These are phyloP conservation scores for Didymella glomerata DNA, from an alignment of 2,329 filamentous ascomycete species.

Conservation along the genomic window DNA sequence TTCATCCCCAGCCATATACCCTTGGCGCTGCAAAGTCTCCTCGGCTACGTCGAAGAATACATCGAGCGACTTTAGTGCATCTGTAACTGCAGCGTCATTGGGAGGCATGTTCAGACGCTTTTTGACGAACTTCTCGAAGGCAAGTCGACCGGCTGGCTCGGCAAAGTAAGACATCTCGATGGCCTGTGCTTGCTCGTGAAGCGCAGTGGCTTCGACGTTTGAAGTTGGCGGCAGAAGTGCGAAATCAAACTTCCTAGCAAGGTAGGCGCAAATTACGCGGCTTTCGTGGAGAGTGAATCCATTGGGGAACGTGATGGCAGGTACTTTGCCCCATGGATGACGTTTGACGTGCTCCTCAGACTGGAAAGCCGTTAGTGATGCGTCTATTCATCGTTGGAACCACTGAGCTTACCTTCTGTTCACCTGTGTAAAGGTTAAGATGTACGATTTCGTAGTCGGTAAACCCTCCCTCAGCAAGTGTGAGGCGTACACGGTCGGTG, in stretches of 20 bases:
- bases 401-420: not conserved
- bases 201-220: not conserved
- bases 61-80: not conserved
- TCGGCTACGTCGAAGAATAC: not conserved
- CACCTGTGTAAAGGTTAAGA: not conserved
- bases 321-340: not conserved
- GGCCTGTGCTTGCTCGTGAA: not conserved
- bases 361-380: not conserved
- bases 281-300: not conserved
- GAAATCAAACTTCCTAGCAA: not conserved
- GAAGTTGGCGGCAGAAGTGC: not conserved
- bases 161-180: not conserved
- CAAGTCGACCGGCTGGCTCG: not conserved
- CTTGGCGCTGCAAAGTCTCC: not conserved
- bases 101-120: not conserved
- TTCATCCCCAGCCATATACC: not conserved
- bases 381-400: too few relatives aligned
- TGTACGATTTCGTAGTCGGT: not conserved
- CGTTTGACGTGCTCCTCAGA: not conserved
- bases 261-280: not conserved
- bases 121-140: not conserved
- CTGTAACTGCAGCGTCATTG: not conserved
- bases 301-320: not conserved
- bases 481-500: not conserved
- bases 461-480: not conserved